These are phyloP conservation scores for Wickerhamomyces ciferrii DNA, from an alignment of 805 yeast species.

Conservation along the genomic window DNA sequence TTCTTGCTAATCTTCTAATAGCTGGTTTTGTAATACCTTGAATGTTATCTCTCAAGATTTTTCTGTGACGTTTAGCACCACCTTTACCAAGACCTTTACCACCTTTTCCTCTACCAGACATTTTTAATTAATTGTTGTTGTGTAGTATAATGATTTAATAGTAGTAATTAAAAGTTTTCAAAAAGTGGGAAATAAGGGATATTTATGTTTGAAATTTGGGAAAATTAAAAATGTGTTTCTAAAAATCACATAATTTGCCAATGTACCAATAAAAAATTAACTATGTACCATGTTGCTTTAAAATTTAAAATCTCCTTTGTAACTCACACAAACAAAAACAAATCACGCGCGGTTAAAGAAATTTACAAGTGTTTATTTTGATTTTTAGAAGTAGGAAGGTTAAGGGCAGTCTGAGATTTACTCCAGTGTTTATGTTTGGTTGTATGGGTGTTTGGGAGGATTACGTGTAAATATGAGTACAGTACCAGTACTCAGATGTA, in stretches of 20 bases:
- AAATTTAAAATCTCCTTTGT: too few relatives aligned
- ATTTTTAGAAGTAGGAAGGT: too few relatives aligned
- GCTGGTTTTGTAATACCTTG: constrained; percentile 99
- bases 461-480: background rate
- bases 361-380: too few relatives aligned
- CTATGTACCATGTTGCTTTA: background rate
- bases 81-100: constrained; percentile 99
- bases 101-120: constrained; percentile 99
- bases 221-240: background rate
- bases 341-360: too few relatives aligned
- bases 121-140: constrained; percentile 36
- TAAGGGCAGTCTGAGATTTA: background rate
- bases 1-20: constrained; percentile 99
- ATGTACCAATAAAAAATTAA: background rate
- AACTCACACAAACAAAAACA: too few relatives aligned
- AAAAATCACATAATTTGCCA: background rate
- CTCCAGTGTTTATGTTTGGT: too few relatives aligned
- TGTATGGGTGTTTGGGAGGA: too few relatives aligned
- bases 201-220: background rate
- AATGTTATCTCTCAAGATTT: constrained; percentile 98
- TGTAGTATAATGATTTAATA: background rate
- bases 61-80: constrained; percentile 99
- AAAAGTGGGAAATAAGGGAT: background rate
- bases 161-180: background rate
- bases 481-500: background rate